Evolutionary conservation across 768 basidiomycete genomes (phyloP), one percentile per base, ranked within the genome.

Genomic region (Grammothele lineata): DNA sequence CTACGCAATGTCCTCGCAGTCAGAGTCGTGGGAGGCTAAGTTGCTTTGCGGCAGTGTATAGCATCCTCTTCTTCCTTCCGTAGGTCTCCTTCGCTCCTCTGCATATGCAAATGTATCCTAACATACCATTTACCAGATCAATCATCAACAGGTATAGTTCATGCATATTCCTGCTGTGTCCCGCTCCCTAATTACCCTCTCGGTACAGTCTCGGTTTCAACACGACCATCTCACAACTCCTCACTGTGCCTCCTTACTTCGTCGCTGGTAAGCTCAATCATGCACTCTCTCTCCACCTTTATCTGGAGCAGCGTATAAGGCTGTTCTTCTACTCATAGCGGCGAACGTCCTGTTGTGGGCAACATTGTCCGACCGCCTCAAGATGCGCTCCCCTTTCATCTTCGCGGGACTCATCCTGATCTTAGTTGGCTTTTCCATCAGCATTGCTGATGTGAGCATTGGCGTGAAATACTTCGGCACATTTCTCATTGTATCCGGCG

Each of bases 401-500:
- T 54, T 78, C 14, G 68, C 70, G 0, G 76, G 76, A 0, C 73
- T 77, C 4, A n/a, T 67, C 2, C 68, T 78, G 62, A 71, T 70
- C 44, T 60, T 81, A 33, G 68, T 81, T 30, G 84, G 85, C 1
- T 85, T 81, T 57, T 46, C 68, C 0, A 83, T 85, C 62, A 81
- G 83, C 56, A 79, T 86, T 40, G 76, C 80, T 1, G 58, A 71
- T 10, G 76, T 65, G 1, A 54, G 74, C 0, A 57, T 59, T 40
- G 77, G 80, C 0, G 78, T 69, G 23, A 85, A 86, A 62, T 87
- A 86, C 60, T 82, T 85, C 50, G 85, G 83, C 3, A 84, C 78
- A 0, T 87, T 82, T 68, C 75, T 87, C 46, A 72, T 75, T 23
- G 82, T 86, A 11, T 69, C 71, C 1, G 85, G 85, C 24, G 72